Evolutionary conservation across 2,329 filamentous ascomycete genomes (phyloP), one percentile per base, ranked within the genome.

Genomic region (Aspergillus sp.): DNA sequence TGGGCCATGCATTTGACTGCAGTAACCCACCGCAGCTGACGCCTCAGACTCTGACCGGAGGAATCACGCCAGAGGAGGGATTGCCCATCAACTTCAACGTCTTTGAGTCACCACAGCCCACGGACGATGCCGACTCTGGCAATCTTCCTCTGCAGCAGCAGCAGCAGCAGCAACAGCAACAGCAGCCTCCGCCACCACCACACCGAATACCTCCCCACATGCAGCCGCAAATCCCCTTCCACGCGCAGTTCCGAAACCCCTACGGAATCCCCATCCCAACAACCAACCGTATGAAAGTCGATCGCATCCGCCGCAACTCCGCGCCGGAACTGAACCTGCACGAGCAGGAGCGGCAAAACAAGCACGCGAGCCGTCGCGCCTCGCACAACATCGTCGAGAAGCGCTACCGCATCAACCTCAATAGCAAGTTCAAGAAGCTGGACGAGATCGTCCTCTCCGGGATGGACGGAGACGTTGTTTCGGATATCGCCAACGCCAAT

Each of bases 311-410:
- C 34, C 34, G 34, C 34, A 13, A 41, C 34, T 41, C 34, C 13
- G 34, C 34, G 11, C 34, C 34, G 13, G 34, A 41, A 1, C 15
- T 13, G 8, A 41, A 13, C 34, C 8, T 15, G 11, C 34, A 15
- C 31, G 19, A 45, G 6, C 8, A 8, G 3, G 31, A 30, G 9
- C 43, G 30, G 22, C 15, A 30, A 7, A 13, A 25, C 7, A 60
- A 60, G 45, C 28, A 52, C 17, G 30, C 17, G 17, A 43, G 9
- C 17, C 48, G 59, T 3, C 31, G 59, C 6, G 43, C 43, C 17
- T 57, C 54, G 13, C 59, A 61, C 38, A 61, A 61, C 38, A 11
- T 54, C 46, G 59, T 61, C 34, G 59, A 61, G 50, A 61, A 61
- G 19, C 50, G 54, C 4, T 61, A 61, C 54, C 59, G 59, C 6